Conservation (phyloP, 805 yeast species). For the Candida sphagnicola region DNA sequence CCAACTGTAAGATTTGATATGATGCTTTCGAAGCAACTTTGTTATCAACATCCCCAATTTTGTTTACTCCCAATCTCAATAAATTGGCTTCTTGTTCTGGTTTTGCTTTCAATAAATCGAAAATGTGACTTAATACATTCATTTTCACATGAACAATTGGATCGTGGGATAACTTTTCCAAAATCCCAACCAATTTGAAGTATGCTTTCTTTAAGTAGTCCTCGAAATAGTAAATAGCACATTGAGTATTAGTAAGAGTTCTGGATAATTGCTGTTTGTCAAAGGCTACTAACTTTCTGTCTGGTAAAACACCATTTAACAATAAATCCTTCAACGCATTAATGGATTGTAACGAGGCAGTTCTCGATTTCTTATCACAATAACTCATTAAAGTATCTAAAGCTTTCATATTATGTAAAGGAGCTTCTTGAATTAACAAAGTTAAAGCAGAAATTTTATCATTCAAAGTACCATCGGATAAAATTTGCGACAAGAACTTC, state of each 20-base stretch:
- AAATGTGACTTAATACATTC: slow-evolving; percentile 70
- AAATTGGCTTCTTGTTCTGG: slow-evolving; percentile 97
- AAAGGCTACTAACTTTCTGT: slow-evolving; percentile 76
- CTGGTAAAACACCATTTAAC: slow-evolving; percentile 78
- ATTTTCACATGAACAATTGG: slow-evolving; percentile 84
- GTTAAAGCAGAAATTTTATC: slow-evolving; percentile 96
- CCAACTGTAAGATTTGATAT: slow-evolving; percentile 68
- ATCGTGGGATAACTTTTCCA: slow-evolving; percentile 85
- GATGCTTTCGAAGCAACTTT: slow-evolving; percentile 90
- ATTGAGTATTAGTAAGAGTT: slow-evolving; percentile 37
- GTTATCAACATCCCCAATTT: slow-evolving; percentile 88
- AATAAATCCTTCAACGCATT: slow-evolving; percentile 88
- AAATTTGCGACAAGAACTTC: slow-evolving; percentile 82
- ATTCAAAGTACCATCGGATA: slow-evolving; percentile 86
- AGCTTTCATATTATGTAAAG: slow-evolving; percentile 82
- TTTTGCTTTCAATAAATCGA: slow-evolving; percentile 74
- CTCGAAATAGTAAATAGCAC: slow-evolving; percentile 81
- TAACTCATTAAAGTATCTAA: slow-evolving; percentile 71
- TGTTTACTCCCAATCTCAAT: slow-evolving; percentile 84
- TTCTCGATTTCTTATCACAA: slow-evolving; percentile 89
- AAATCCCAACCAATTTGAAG: slow-evolving; percentile 68
- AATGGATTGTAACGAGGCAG: slow-evolving; percentile 86
- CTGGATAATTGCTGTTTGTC: slow-evolving; percentile 64
- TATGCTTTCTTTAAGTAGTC: slow-evolving; percentile 78
- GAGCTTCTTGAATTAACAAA: slow-evolving; percentile 89